phyloP scores from a whole-genome alignment of 371 early-diverging fungal species.

The Choanephora cucurbitarum region DNA sequence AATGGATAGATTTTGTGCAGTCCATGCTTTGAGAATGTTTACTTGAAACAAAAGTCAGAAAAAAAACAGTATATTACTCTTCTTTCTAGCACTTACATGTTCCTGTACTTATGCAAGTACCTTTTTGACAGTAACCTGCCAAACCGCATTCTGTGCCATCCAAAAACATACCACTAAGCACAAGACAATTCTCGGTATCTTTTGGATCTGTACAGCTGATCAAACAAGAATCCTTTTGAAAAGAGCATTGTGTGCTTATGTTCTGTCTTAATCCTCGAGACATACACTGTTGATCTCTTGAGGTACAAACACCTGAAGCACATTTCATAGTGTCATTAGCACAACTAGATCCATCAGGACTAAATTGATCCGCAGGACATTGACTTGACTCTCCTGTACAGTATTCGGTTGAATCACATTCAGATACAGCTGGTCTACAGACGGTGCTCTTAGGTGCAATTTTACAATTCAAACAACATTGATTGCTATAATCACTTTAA shows the following conservation, averaged over 20 bases:
- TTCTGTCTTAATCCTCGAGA: slow-evolving; percentile 61
- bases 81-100: too few species aligned
- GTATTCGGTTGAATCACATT: slow-evolving; percentile 82
- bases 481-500: slow-evolving; percentile 76
- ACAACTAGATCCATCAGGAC: slow-evolving; percentile 76
- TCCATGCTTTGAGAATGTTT: slow-evolving; percentile 53
- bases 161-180: slow-evolving; percentile 76
- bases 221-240: slow-evolving; percentile 64
- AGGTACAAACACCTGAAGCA: slow-evolving; percentile 90
- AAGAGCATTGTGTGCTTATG: slow-evolving; percentile 49
- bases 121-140: slow-evolving; percentile 63
- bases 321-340: slow-evolving; percentile 64
- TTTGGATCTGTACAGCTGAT: slow-evolving; percentile 69
- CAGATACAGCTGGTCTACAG: slow-evolving; percentile 79
- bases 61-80: too few species aligned
- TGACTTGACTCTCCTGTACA: slow-evolving; percentile 76
- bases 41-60: slow-evolving; percentile 23
- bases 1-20: slow-evolving; percentile 47
- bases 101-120: slow-evolving; percentile 49
- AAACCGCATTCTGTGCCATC: slow-evolving; percentile 93
- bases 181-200: slow-evolving; percentile 50
- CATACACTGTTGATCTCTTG: slow-evolving; percentile 81
- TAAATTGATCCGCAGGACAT: slow-evolving; percentile 76
- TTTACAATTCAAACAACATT: slow-evolving; percentile 82
- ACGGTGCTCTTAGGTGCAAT: slow-evolving; percentile 63